Base-by-base conservation (phyloP, 371 early-diverging fungal genomes). In the Rhizopus delemar region DNA sequence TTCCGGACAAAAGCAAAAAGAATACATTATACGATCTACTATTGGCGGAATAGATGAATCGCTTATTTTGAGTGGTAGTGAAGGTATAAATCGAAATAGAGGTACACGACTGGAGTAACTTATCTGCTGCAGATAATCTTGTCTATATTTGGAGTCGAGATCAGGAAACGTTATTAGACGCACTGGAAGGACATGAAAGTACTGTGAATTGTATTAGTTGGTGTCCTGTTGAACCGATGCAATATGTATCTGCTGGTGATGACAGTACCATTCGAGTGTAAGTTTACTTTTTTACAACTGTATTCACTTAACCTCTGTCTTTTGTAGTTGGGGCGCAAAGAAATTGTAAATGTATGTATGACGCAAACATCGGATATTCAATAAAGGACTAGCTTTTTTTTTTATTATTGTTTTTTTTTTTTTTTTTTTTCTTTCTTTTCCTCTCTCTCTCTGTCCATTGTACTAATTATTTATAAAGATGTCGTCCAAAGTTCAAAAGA, bases 101-200 rank as follows among this genome's bases (percentile, higher is more conserved):
- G 7, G n/a, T 13, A 8, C 35, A 43, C n/a, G 29, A 9, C 4
- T 41, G 22, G 46, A 31, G 31, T 31, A 45, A 45, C 13, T 53
- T 36, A 53, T 22, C 28, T 31, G 22, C 32, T 29, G 16, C 29
- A 88, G 95, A 96, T 65, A 77, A 83, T 12, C 75, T 81, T 43
- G 81, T 96, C 3, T 92, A 93, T 75, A 87, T 97, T 12, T 98
- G 98, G 98, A 90, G 90, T 71, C 82, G 94, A 16, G 90, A 93
- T 28, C 83, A 86, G 33, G 91, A 87, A 6, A 73, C 68, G 2
- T 60, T 93, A 39, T 73, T 96, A 51, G 91, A 91, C 56, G 83
- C 77, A 4, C 81, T 98, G 15, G 73, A 79, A 31, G 96, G 96
- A 0, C 98, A 97, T 62, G 69, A 80, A n/a, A 81, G 79, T 51